Base-by-base conservation (phyloP, 2,329 filamentous ascomycete genomes). In the Rugonectria rugulosa region DNA sequence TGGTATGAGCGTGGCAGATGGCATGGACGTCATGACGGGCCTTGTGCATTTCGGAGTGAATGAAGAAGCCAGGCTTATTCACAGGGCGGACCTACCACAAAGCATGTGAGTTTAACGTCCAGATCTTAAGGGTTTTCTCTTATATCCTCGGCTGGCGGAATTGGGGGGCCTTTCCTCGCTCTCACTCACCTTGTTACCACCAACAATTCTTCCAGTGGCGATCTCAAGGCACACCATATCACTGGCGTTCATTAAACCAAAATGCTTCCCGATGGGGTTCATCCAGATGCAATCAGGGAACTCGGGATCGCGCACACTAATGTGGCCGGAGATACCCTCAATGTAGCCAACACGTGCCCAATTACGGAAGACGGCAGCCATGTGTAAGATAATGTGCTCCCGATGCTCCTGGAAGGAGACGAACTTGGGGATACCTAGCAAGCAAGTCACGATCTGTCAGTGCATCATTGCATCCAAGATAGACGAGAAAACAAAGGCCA, bases 21-120 rank as follows among this genome's bases (percentile, higher is more conserved):
- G 88, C 87, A 64, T 86, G 79, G 23, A 88, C 83, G 68, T 89
- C 81, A 4, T 82, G 82, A 26, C 88, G 77, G 5, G 85, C 85
- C 72, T 86, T 87, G 74, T 89, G 84, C 10, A 91, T 77, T 20
- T 86, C 87, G 6, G 81, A 81, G 73, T 91, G 88, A 62, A 92
- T 91, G 59, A 86, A 74, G 68, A 88, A 90, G 6, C 88, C 88
- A 0, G 88, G 86, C 4, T 83, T 81, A 69, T 91, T 91, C 41
- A 82, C 81, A 2, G 88, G 83, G 54, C 75, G 78, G 65, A 51
- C 47, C 47, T 51, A 15, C 5, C 42, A 43, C 19, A 5, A 37
- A 36, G 12, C 11, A 21, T 8, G 29, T 51, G 17, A 51, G 47
- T 11, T 21, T 41, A 12, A 12, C n/a, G 20, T 12, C 15, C 29